These are phyloP conservation scores for Brassica napus DNA, from an alignment of 345 rosid genomes.

Conservation along the genomic window Da-Ae NC_063442.1:38907001-38907500, in stretches of 20 bases:
- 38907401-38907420: conserved; percentile 9
- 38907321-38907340: not conserved
- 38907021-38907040: not conserved
- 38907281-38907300: conserved; percentile 7
- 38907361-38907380: not conserved
- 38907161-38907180: not conserved
- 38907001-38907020: not conserved
- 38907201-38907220: not conserved
- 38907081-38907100: conserved; percentile 1
- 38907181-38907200: conserved; percentile 11
- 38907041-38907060: conserved; percentile 4
- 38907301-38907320: not conserved
- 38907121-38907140: not conserved
- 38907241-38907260: not conserved
- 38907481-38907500: not conserved
- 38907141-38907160: not conserved
- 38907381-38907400: not conserved
- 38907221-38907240: conserved; percentile 1
- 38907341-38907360: not conserved
- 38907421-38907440: not conserved
- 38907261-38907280: conserved; percentile 15
- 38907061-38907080: conserved; percentile 14
- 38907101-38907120: conserved; percentile 3
- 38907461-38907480: not conserved
- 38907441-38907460: conserved; percentile 18